Evolutionary conservation across 1,139 yeast species (phyloP).

Genomic region (Lodderomyces margitis): DNA sequence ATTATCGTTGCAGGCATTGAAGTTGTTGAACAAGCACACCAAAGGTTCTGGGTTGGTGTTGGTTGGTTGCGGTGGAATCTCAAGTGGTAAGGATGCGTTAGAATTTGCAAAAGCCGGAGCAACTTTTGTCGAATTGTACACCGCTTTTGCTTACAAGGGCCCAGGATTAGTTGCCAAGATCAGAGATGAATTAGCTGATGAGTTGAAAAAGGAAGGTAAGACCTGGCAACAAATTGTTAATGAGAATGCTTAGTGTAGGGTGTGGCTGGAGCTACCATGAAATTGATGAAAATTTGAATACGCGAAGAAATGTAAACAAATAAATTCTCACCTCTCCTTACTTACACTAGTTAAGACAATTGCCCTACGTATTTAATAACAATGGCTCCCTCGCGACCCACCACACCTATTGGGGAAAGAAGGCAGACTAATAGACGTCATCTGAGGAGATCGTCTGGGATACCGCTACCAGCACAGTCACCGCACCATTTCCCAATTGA

Average conservation of each 20-base stretch:
- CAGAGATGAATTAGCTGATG: constrained; percentile 69
- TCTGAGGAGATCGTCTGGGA: constrained; percentile 43
- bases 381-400: constrained; percentile 21
- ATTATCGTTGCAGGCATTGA: constrained; percentile 67
- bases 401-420: constrained; percentile 17
- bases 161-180: constrained; percentile 82
- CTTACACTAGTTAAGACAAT: background rate
- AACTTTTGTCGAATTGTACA: constrained; percentile 77
- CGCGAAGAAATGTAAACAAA: constrained; percentile 1
- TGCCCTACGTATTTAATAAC: too few species aligned
- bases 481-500: constrained; percentile 47
- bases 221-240: constrained; percentile 82
- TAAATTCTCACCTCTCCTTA: background rate
- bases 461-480: constrained; percentile 38
- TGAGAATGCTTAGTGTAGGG: constrained; percentile 35
- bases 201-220: constrained; percentile 69
- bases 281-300: background rate
- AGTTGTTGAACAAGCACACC: constrained; percentile 67
- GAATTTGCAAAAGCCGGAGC: constrained; percentile 97
- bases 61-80: constrained; percentile 94
- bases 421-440: constrained; percentile 20
- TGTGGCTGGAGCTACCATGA: background rate
- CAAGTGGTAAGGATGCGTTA: constrained; percentile 78
- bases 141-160: constrained; percentile 90
- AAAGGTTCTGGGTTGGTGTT: constrained; percentile 70